phyloP scores from a whole-genome alignment of 1,284 basidiomycete species.

The Stygiomarasmius scandens region DNA sequence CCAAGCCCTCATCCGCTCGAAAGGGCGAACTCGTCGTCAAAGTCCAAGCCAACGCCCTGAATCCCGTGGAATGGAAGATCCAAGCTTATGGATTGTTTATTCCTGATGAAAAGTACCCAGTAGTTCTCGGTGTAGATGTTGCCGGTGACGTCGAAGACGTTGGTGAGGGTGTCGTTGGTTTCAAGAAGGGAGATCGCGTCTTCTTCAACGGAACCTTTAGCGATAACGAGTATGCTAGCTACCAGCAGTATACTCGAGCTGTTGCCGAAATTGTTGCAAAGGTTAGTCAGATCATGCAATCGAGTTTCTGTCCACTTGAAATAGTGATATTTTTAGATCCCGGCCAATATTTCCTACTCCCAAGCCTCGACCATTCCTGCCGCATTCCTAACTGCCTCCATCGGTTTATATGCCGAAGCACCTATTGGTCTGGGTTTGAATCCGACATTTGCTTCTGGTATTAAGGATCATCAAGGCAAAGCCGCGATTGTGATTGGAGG shows the following conservation, averaged over 20 bases:
- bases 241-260: slow-evolving; percentile 52
- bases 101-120: slow-evolving; percentile 30
- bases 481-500: slow-evolving; percentile 29
- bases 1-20: not conserved
- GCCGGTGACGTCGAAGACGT: slow-evolving; percentile 58
- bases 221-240: slow-evolving; percentile 42
- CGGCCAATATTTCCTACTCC: not conserved
- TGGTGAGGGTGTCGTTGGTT: slow-evolving; percentile 51
- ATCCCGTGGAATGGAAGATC: slow-evolving; percentile 1
- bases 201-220: slow-evolving; percentile 42
- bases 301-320: not conserved
- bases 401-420: slow-evolving; percentile 2
- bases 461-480: not conserved
- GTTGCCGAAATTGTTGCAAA: slow-evolving; percentile 45
- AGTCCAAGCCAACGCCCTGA: not conserved
- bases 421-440: slow-evolving; percentile 3
- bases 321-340: slow-evolving; percentile 7
- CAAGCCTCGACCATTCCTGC: slow-evolving; percentile 8
- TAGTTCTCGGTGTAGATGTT: slow-evolving; percentile 60
- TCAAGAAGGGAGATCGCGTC: slow-evolving; percentile 63
- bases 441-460: not conserved
- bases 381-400: slow-evolving; percentile 3
- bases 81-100: not conserved
- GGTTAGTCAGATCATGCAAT: slow-evolving; percentile 36
- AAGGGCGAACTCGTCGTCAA: not conserved